Base-by-base conservation (phyloP, 2,329 filamentous ascomycete genomes). In the Aspergillus sp. region DNA sequence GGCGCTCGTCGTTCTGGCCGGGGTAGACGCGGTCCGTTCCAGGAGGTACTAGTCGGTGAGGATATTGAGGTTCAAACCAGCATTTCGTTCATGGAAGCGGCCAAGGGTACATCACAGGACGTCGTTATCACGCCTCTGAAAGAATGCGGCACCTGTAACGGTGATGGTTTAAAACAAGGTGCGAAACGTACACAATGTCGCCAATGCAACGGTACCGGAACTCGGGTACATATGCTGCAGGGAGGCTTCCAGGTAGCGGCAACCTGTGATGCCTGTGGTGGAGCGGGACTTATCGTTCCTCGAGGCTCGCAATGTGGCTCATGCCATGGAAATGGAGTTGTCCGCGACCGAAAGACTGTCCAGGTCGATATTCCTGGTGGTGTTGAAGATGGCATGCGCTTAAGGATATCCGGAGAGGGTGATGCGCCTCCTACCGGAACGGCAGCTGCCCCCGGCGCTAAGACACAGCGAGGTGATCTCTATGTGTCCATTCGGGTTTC, bases 181-280 rank as follows among this genome's bases (percentile, higher is more conserved):
- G 84, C 88, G 12, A 86, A 89, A 74, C 83, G 87, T 65, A 80
- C 85, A 22, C 80, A 86, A 60, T 99, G 95, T 76, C 87, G 86
- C 71, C 80, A 84, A 53, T 99, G 95, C 73, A 88, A 89, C 60
- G 95, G 95, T 15, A 91, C 91, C 2, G 95, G 95, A 50, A 90
- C 89, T 38, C 83, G 90, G 56, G 88, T 98, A 48, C 91, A 96
- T 74, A 89, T 91, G 69, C 89, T 97, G 84, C 87, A 91, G 66
- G 92, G 92, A 53, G 93, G 92, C 22, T 98, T 99, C 78, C 93
- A 98, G 78, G 93, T 99, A 88, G 91, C 90, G 4, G 91, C 90
- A 60, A 96, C 92, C 1, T 99, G 95, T 74, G 82, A 84, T 18
- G 78, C 85, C 36, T 99, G 95, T 72, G 87, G 87, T 51, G 95